Conservation (phyloP, 1,139 yeast genomes). For the Sugiyamaella xylanicola region DNA sequence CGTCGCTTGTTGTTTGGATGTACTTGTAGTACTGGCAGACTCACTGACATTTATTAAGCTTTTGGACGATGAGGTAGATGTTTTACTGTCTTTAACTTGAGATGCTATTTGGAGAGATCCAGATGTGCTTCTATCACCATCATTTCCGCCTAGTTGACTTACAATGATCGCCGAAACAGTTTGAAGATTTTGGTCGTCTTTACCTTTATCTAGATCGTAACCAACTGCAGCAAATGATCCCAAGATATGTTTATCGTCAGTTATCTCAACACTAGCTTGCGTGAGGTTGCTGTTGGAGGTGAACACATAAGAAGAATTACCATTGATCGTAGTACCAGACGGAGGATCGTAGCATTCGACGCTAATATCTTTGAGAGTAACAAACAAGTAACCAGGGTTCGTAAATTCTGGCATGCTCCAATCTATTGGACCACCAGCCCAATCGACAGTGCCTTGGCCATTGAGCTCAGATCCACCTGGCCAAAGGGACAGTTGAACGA, state of each 20-base stretch:
- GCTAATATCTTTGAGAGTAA: constrained; percentile 59
- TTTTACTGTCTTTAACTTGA: constrained; percentile 11
- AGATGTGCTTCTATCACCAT: constrained; percentile 4
- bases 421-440: constrained; percentile 93
- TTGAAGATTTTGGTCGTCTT: constrained; percentile 12
- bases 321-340: constrained; percentile 48
- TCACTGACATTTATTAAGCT: constrained; percentile 9
- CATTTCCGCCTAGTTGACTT: constrained; percentile 15
- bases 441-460: constrained; percentile 76
- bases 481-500: constrained; percentile 88
- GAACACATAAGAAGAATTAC: constrained; percentile 54
- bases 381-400: constrained; percentile 77
- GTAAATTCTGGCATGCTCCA: constrained; percentile 78
- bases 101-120: constrained; percentile 4
- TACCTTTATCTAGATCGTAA: constrained; percentile 12
- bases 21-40: neutral
- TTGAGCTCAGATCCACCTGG: constrained; percentile 77
- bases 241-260: constrained; percentile 20
- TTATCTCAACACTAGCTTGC: constrained; percentile 25
- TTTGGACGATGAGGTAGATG: constrained; percentile 6
- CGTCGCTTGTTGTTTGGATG: neutral
- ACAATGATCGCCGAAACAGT: constrained; percentile 12
- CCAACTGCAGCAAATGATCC: constrained; percentile 16
- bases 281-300: constrained; percentile 52
- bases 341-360: constrained; percentile 78